Percentiles rank a stretch among this genome's conserved stretches.
Conservation (phyloP, 306 rosid genomes). For the Boehmeria nivea region DNA sequence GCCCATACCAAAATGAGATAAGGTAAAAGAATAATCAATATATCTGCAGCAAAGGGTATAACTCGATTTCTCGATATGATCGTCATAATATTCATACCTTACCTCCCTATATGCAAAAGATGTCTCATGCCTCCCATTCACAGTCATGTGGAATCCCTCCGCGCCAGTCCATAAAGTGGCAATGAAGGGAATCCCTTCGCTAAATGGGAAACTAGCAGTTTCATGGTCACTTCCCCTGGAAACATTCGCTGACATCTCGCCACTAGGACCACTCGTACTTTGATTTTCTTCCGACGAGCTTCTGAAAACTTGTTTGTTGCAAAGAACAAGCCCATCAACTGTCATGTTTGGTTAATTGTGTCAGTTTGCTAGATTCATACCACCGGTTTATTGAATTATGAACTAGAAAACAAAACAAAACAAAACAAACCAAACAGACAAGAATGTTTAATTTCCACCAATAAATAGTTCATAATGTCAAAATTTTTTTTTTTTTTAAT, state of each 20-base stretch:
- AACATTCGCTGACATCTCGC: slow-evolving; percentile 38
- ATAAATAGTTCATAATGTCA: no score
- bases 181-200: slow-evolving; percentile 78
- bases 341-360: slow-evolving; percentile 27
- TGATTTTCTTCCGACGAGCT: slow-evolving; percentile 43
- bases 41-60: neutral
- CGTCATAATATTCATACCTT: slow-evolving; percentile 39
- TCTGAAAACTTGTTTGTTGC: slow-evolving; percentile 73
- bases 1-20: no score
- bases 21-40: slow-evolving; percentile 17
- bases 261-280: slow-evolving; percentile 36
- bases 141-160: slow-evolving; percentile 94
- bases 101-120: slow-evolving; percentile 96
- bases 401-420: no score
- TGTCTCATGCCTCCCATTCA: slow-evolving; percentile 90
- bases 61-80: slow-evolving; percentile 5
- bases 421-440: no score
- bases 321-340: slow-evolving; percentile 90
- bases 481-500: no score
- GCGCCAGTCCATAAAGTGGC: slow-evolving; percentile 82
- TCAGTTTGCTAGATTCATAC: slow-evolving; percentile 24
- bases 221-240: slow-evolving; percentile 58
- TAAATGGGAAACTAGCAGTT: slow-evolving; percentile 69
- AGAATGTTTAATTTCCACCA: no score
- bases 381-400: no score